A percentile compares a stretch with the other conserved stretches of the same genome.
Evolutionary conservation across 2,329 filamentous ascomycete species (phyloP).

Genomic region (Tolypocladium ovalisporum): DNA sequence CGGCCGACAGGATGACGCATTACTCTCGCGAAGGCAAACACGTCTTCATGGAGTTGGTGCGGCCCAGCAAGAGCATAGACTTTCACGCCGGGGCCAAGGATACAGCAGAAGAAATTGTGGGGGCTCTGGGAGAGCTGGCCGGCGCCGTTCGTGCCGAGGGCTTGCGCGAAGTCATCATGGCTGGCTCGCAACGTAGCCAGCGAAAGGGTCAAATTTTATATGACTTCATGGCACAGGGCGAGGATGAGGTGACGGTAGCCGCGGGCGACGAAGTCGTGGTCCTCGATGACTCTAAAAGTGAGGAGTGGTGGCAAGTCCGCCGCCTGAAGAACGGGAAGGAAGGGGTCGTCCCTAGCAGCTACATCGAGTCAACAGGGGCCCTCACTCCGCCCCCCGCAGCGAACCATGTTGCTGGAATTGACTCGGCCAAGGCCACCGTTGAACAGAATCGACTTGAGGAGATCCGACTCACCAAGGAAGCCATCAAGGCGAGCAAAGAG

Average conservation of each 20-base stretch:
- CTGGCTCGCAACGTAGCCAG: conserved; percentile 56
- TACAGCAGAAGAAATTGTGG: conserved; percentile 87
- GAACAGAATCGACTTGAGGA: conserved; percentile 75
- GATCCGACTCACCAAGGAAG: conserved; percentile 71
- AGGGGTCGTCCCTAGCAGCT: conserved; percentile 93
- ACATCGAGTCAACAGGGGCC: conserved; percentile 76
- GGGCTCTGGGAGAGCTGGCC: conserved; percentile 76
- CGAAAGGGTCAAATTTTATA: conserved; percentile 85
- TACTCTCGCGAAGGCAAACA: conserved; percentile 98
- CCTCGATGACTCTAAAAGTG: conserved; percentile 80
- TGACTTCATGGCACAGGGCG: conserved; percentile 92
- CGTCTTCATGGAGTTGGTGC: conserved; percentile 86
- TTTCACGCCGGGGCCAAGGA: conserved; percentile 97
- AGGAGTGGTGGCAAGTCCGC: conserved; percentile 97
- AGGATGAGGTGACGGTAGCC: conserved; percentile 89
- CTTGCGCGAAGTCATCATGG: conserved; percentile 75
- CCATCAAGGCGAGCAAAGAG: conserved; percentile 52
- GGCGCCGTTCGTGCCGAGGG: conserved; percentile 77
- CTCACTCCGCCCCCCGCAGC: conserved; percentile 39
- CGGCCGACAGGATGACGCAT: conserved; percentile 87
- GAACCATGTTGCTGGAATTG: conserved; percentile 30
- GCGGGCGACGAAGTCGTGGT: conserved; percentile 85
- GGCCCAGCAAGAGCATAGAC: conserved; percentile 88
- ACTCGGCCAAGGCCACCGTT: conserved; percentile 49
- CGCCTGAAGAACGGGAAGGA: conserved; percentile 86